Conservation (phyloP, 345 rosid genomes). For the Corchorus capsularis region DNA sequence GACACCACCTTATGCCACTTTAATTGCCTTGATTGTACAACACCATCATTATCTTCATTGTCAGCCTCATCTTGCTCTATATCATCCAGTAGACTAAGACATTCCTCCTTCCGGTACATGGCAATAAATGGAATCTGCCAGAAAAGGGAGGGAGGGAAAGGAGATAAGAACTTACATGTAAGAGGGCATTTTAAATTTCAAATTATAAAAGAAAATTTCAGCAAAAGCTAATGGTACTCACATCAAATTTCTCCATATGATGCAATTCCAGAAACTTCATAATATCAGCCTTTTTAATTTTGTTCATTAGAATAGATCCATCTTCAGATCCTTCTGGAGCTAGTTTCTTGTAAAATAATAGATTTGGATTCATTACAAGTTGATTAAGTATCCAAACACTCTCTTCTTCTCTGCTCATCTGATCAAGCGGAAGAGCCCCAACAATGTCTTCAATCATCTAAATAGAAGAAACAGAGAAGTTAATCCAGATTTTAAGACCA, state of each 20-base stretch:
- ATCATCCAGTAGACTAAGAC: conserved; percentile 69
- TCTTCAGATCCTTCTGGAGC: conserved; percentile 38
- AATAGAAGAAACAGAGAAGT: conserved; percentile 24
- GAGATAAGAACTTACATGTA: neutral
- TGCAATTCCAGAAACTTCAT: conserved; percentile 64
- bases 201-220: neutral
- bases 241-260: conserved; percentile 91
- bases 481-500: neutral
- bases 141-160: conserved; percentile 10
- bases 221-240: conserved; percentile 34
- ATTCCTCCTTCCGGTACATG: conserved; percentile 87
- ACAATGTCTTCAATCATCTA: conserved; percentile 76
- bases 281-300: conserved; percentile 38
- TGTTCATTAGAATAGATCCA: neutral
- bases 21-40: conserved; percentile 44
- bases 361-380: conserved; percentile 42
- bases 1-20: conserved; percentile 81
- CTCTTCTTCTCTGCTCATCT: conserved; percentile 57
- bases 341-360: conserved; percentile 37
- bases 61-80: conserved; percentile 47
- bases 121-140: conserved; percentile 82
- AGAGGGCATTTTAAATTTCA: conserved; percentile 15
- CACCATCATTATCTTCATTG: conserved; percentile 43
- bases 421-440: conserved; percentile 62
- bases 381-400: conserved; percentile 73